Evolutionary conservation across 2,329 filamentous ascomycete genomes (phyloP).

Genomic region (Hypoxylon sp.): DNA sequence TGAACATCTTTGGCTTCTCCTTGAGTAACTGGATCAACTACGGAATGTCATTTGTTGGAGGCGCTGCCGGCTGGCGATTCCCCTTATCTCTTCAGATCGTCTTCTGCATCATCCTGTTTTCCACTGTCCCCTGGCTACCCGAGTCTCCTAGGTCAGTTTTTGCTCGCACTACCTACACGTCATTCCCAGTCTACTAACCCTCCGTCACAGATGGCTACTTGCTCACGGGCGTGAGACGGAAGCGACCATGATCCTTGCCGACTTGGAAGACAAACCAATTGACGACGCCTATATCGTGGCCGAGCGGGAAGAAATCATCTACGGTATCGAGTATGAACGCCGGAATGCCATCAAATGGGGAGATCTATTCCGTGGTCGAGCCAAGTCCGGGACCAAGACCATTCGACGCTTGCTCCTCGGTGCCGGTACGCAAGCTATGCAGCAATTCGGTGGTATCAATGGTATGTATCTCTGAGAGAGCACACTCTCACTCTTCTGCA

Average conservation of each 20-base stretch:
- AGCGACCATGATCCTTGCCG: slow-evolving; percentile 40
- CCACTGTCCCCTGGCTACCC: slow-evolving; percentile 40
- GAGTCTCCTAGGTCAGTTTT: slow-evolving; percentile 39
- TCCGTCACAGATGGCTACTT: slow-evolving; percentile 38
- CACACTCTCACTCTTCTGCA: too few relatives aligned
- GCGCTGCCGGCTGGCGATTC: slow-evolving; percentile 48
- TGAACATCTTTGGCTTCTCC: slow-evolving; percentile 44
- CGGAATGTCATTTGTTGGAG: slow-evolving; percentile 44
- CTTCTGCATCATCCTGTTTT: slow-evolving; percentile 44
- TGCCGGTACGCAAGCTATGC: slow-evolving; percentile 39
- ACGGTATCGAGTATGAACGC: slow-evolving; percentile 41
- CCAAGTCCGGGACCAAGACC: slow-evolving; percentile 37
- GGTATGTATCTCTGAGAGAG: slow-evolving; percentile 14
- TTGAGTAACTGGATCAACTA: slow-evolving; percentile 45
- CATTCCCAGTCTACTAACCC: background rate
- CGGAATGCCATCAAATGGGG: slow-evolving; percentile 39
- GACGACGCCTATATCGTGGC: slow-evolving; percentile 38
- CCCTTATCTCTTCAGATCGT: slow-evolving; percentile 50
- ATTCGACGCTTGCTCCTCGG: slow-evolving; percentile 39
- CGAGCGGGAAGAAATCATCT: slow-evolving; percentile 39
- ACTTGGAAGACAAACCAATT: slow-evolving; percentile 38
- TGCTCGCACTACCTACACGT: background rate
- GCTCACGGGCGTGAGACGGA: slow-evolving; percentile 42
- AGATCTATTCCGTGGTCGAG: slow-evolving; percentile 36
- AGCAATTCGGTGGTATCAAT: slow-evolving; percentile 46